Base-by-base conservation (phyloP, 176 grass and related monocot species). In the Echinochloa phyllopogon region DNA sequence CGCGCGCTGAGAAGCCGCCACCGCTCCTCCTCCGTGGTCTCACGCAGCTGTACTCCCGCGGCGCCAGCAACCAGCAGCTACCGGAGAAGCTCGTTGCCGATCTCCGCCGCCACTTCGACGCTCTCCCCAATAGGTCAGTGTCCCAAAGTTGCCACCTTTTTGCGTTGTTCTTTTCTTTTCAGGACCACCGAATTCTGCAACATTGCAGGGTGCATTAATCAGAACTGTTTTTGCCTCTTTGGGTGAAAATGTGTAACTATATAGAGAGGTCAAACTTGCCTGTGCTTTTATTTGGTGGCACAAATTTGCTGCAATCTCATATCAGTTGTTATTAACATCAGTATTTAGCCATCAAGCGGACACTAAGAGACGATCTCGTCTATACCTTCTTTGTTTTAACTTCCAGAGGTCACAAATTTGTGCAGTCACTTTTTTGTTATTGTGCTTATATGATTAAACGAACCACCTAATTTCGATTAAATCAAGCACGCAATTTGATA, bases 31-130 rank as follows among this genome's bases (percentile, higher is more conserved):
- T 95, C 25, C 86, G 96, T 55, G 85, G 89, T 47, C 88, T 97
- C 68, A 59, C 86, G 0, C 94, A 97, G 77, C 94, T 97, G 80
- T 94, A 98, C 76, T 89, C 89, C 6, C 87, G 88, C 77, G 85
- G 86, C 40, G 71, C 25, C 39, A 72, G 55, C 60, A 87, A 84
- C 37, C 93, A 91, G 81, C 88, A 99, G 67, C 85, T 94, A 52
- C 93, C 97, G 18, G 97, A 99, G 77, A 95, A 95, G 81, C 94
- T 99, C 82, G 77, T 99, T 18, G 78, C 94, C 29, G 91, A 95
- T 69, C 87, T 94, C 62, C 94, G 97, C 78, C 94, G 94, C 77
- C 97, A 99, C 80, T 99, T 99, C 77, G 97, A 99, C 47, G 87
- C 91, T 23, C 88, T 99, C 55, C 97, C 97, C 60, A 96, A 96